These are phyloP conservation scores for Panicum hallii DNA, from an alignment of 202 grass and related monocot species.

Conservation along the genomic window DNA sequence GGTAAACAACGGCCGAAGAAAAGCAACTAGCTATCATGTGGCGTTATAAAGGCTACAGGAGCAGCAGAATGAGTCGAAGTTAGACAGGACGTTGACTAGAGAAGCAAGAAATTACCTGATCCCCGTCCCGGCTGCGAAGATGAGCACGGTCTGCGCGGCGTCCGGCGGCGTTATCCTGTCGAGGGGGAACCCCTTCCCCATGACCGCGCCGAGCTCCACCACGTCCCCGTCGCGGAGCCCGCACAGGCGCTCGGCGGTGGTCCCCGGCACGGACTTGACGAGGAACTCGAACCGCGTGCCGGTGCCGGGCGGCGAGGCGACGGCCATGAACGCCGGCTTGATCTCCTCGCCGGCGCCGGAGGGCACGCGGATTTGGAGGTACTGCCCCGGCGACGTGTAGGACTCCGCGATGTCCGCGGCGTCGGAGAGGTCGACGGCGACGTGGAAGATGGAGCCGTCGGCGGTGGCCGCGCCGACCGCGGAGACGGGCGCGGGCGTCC, in stretches of 20 bases:
- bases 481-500: conserved; percentile 73
- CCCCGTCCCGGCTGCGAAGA: conserved; percentile 87
- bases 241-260: conserved; percentile 81
- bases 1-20: neutral
- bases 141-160: conserved; percentile 58
- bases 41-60: neutral
- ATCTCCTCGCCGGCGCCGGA: conserved; percentile 35
- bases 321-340: conserved; percentile 83
- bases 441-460: conserved; percentile 75
- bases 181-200: conserved; percentile 74
- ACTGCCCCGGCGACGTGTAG: conserved; percentile 68
- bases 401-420: conserved; percentile 54
- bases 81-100: neutral
- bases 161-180: conserved; percentile 62
- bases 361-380: conserved; percentile 74
- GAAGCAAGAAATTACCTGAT: conserved; percentile 56
- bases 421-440: conserved; percentile 73
- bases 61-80: neutral
- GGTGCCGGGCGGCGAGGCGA: conserved; percentile 62
- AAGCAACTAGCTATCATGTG: neutral
- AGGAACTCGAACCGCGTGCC: conserved; percentile 73
- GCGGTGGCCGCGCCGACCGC: conserved; percentile 57
- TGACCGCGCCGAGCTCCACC: conserved; percentile 79
- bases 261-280: conserved; percentile 71
- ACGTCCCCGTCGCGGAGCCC: conserved; percentile 65